Base-by-base conservation (phyloP, 2,329 filamentous ascomycete genomes). In the Aspergillus candidus region DNA sequence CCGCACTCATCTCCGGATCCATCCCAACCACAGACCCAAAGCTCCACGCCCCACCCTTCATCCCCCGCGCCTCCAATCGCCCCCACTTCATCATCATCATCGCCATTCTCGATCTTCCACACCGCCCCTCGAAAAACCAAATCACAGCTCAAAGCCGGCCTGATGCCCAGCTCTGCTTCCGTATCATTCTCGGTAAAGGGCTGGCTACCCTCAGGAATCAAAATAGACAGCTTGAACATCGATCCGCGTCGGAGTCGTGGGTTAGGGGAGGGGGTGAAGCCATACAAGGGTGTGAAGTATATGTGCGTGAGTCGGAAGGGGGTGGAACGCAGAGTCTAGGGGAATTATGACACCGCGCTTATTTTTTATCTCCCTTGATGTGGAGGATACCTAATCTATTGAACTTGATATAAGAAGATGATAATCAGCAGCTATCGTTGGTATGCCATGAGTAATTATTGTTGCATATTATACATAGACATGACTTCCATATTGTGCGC, bases 271-370 rank as follows among this genome's bases (percentile, higher is more conserved):
- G 82, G 86, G 2, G 82, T 97, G 32, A 94, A 89, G 69, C 93
- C 93, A 17, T 97, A 95, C 69, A 98, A 97, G 70, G 93, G 93
- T 1, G 93, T 98, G 53, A 98, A 98, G 70, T 98, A 98, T 67
- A 65, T 98, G 56, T 96, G 90, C 54, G 77, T 82, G 11, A 81
- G 78, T 60, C 68, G 70, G 46, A 71, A 71, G 51, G 80, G 80
- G 1, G 62, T 75, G n/a, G 72, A 75, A 50, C 59, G 64, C 34
- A 61, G 70, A 44, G 66, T 60, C 48, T 68, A 31, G 31, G 22
- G 27, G 10, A n/a, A 4, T 6, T 3, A 12, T 5, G 29, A 11
- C 14, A 12, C n/a, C 27, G 27, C 5, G 18, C 33, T 22, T 22
- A 15, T 40, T 40, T 40, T 40, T 5, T 40, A 14, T 14, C 38